Percentiles rank a stretch among this genome's conserved stretches.
Conservation (phyloP, 177 flowering plant genomes). For the Vitis hybrid region DNA sequence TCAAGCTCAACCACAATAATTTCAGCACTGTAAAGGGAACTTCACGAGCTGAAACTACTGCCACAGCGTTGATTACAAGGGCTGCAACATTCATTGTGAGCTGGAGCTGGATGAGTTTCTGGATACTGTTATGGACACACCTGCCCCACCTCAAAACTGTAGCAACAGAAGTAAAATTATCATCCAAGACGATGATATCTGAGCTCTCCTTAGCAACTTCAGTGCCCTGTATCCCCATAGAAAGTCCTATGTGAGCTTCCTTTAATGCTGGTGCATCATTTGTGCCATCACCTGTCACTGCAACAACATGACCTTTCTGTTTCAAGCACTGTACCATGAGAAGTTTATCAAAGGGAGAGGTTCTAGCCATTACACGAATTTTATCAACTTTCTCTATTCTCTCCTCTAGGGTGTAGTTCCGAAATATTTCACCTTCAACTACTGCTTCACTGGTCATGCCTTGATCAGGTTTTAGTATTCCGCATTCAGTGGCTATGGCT, state of each 20-base stretch:
- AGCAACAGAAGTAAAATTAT: constrained; percentile 49
- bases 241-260: constrained; percentile 59
- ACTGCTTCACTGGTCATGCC: constrained; percentile 24
- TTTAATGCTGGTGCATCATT: constrained; percentile 49
- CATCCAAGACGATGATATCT: constrained; percentile 49
- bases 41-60: constrained; percentile 48
- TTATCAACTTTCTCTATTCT: constrained; percentile 42
- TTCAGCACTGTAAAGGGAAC: constrained; percentile 54
- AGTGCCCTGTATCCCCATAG: constrained; percentile 66
- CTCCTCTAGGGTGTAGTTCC: constrained; percentile 40
- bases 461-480: constrained; percentile 34
- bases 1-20: constrained; percentile 47
- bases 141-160: constrained; percentile 55
- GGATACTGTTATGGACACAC: constrained; percentile 58
- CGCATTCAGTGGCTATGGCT: constrained; percentile 63
- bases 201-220: constrained; percentile 58
- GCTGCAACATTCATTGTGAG: constrained; percentile 59
- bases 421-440: constrained; percentile 48
- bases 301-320: constrained; percentile 52
- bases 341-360: constrained; percentile 51
- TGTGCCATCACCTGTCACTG: constrained; percentile 55
- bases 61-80: constrained; percentile 52
- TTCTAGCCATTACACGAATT: constrained; percentile 51
- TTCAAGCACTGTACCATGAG: constrained; percentile 53
- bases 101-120: constrained; percentile 68